Base-by-base conservation (phyloP, 805 yeast genomes). In the Cyberlindnera saturnus region DNA sequence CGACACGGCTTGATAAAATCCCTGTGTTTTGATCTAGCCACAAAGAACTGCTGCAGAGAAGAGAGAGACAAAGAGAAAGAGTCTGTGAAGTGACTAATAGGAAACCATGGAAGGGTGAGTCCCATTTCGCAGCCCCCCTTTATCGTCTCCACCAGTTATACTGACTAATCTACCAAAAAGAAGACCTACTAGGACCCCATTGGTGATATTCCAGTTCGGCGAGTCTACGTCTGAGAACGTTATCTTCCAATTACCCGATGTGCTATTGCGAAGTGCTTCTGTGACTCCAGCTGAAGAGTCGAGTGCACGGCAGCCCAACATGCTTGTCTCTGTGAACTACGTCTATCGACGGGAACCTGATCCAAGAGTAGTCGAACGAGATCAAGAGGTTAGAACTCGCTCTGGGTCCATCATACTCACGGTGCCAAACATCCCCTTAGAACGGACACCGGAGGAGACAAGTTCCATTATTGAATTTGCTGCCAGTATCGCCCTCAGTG, bases 401-500 rank as follows among this genome's bases (percentile, higher is more conserved):
- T 65, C 79, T 0, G 87, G 87, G 0, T 74, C 84, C 2, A 64
- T 83, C 31, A 71, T 81, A 30, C 63, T 83, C 52, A 77, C 81
- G 34, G 76, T 83, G 28, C 86, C 89, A n/a, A 80, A 81, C 52
- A 78, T 78, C 35, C 74, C 82, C 0, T 62, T 71, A 15, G 76
- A 77, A 45, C 77, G 81, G 41, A 82, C 80, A n/a, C 72, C 74
- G 32, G 70, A 77, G 14, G 55, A 49, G 31, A 66, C 82, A 29
- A 81, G 77, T 53, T 78, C 75, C 31, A 69, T 83, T 42, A 75
- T 84, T 11, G 67, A 81, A 23, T 62, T 83, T 44, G 88, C 89
- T 2, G 81, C 90, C 0, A 78, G 79, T 20, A 71, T 83, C 61
- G 89, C 89, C 1, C 70, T 81, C 58, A 66, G 82, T 33, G 78